Evolutionary conservation across 2,329 filamentous ascomycete species (phyloP).

Genomic region (Tolypocladium amazonense): DNA sequence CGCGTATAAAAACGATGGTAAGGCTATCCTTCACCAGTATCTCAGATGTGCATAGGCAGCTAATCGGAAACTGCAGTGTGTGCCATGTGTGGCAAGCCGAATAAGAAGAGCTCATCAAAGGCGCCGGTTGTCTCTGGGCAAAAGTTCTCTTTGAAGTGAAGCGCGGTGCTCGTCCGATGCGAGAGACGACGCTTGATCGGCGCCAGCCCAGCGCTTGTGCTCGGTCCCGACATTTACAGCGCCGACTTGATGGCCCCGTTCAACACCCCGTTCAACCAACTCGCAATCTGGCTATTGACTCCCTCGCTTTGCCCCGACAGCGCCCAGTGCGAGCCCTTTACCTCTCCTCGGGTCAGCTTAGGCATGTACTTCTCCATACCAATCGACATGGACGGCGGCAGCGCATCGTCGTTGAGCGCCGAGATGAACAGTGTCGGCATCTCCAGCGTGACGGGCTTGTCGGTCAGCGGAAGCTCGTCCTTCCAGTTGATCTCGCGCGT

Average conservation of each 20-base stretch:
- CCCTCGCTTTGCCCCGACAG: constrained; percentile 61
- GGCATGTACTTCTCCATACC: constrained; percentile 62
- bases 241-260: constrained; percentile 15
- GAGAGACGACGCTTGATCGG: not conserved
- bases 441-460: constrained; percentile 43
- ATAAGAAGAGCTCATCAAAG: constrained; percentile 35
- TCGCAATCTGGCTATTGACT: constrained; percentile 57
- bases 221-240: constrained; percentile 7
- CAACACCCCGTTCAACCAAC: constrained; percentile 47
- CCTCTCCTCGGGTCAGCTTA: constrained; percentile 52
- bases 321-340: constrained; percentile 72
- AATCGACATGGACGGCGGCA: constrained; percentile 60
- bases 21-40: constrained; percentile 10
- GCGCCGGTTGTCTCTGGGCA: constrained; percentile 47
- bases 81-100: constrained; percentile 52
- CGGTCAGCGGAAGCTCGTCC: constrained; percentile 56
- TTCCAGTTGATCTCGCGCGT: constrained; percentile 61
- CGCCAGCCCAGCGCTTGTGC: not conserved
- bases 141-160: constrained; percentile 51
- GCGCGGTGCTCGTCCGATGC: not conserved
- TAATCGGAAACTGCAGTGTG: constrained; percentile 33
- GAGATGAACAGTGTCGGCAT: constrained; percentile 66
- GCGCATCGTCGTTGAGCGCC: constrained; percentile 58
- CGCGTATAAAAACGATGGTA: constrained; percentile 51
- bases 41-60: not conserved